Percentiles rank a stretch among this genome's conserved stretches.
phyloP scores from a whole-genome alignment of 352 stramenopile species.

The Pythium biforme region DNA sequence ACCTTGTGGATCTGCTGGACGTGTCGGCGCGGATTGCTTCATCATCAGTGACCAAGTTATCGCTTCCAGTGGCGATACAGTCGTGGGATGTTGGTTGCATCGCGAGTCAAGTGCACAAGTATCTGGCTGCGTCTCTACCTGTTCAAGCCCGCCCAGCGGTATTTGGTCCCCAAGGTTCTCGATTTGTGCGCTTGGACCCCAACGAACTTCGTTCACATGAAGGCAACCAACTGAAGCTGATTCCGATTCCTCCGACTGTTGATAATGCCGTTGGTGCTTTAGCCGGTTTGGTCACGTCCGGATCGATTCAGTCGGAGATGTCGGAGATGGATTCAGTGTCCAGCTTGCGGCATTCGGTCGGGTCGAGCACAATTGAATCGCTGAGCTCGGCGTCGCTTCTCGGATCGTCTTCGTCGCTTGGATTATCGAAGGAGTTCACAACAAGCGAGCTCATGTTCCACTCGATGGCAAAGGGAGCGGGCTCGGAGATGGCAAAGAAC shows the following conservation, averaged over 20 bases:
- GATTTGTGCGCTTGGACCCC: constrained; percentile 10
- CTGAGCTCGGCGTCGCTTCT: constrained; percentile 7
- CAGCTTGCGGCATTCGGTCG: constrained; percentile 13
- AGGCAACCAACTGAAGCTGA: constrained; percentile 13
- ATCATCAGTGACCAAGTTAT: constrained; percentile 59
- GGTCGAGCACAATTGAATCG: constrained; percentile 40
- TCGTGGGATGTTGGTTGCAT: constrained; percentile 64
- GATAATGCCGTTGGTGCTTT: neutral
- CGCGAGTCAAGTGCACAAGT: constrained; percentile 48
- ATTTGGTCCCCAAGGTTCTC: neutral
- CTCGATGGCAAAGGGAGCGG: constrained; percentile 17
- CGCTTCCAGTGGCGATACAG: constrained; percentile 40
- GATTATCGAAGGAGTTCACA: constrained; percentile 34
- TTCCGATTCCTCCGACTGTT: constrained; percentile 6
- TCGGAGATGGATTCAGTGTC: constrained; percentile 60
- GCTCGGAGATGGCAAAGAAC: constrained; percentile 3
- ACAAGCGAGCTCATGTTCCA: constrained; percentile 61
- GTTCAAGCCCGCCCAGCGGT: constrained; percentile 45
- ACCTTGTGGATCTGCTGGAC: constrained; percentile 48
- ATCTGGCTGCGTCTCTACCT: constrained; percentile 47
- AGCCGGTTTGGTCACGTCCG: constrained; percentile 32
- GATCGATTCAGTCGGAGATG: constrained; percentile 73
- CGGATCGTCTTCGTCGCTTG: constrained; percentile 14
- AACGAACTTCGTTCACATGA: neutral
- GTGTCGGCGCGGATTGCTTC: constrained; percentile 41